Base-by-base conservation (phyloP, 345 rosid species). In the Pistacia atlantica region DNA sequence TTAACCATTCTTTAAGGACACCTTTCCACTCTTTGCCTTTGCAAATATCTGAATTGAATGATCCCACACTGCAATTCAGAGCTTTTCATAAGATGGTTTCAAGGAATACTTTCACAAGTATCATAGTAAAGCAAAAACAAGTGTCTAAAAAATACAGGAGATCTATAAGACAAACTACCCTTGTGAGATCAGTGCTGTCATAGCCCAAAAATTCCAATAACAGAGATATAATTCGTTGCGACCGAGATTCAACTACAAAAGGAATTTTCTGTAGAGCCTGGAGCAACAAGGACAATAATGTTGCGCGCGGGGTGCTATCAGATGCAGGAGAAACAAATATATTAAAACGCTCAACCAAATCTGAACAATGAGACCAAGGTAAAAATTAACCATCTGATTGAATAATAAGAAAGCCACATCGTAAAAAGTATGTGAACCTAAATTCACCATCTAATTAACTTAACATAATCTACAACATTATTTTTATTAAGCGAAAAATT, bases 201-300 rank as follows among this genome's bases (percentile, higher is more conserved):
- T 93, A 96, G 71, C 98, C 99, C 87, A 96, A 78, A 86, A 92
- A 96, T 72, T 83, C 84, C 79, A 96, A 78, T 80, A 96, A 90
- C 74, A 92, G 75, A 71, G 97, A 89, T 55, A 91, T 78, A 76
- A 96, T 71, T 73, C 88, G 92, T 57, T 91, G 87, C 73, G 97
- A 93, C 59, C 75, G 90, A 68, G 97, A 83, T 81, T 96, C 95
- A 60, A 83, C 86, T 80, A 89, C 77, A 80, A 78, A 79, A 59
- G 92, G 83, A 80, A 87, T 80, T 71, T 92, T 92, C 83, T 93
- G 97, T 70, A 96, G 74, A 62, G 92, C 79, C 75, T 87, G 90
- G 58, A 96, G 92, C 93, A 96, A 75, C 75, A 80, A 86, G 25
- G 90, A 81, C 45, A 91, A 79, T 28, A 95, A 82, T 6, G 86